These are phyloP conservation scores for Magnusiomyces sp. DNA, from an alignment of 1,139 yeast genomes.

Conservation along the genomic window DNA sequence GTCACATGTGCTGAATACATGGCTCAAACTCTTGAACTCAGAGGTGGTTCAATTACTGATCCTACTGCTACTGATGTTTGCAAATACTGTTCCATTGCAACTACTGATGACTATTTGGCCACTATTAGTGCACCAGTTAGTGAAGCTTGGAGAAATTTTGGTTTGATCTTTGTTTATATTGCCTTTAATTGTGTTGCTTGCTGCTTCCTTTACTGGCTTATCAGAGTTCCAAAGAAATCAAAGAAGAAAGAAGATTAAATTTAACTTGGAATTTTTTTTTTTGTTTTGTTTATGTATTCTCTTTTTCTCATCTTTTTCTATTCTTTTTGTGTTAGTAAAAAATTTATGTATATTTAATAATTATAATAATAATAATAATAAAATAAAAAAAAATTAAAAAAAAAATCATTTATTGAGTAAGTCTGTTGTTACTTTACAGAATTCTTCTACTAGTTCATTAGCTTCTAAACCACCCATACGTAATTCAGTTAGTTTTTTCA, in stretches of 20 bases:
- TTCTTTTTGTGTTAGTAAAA: neutral
- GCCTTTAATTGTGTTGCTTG: slow-evolving; percentile 46
- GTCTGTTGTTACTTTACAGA: slow-evolving; percentile 23
- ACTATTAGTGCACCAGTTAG: slow-evolving; percentile 39
- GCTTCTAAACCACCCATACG: slow-evolving; percentile 57
- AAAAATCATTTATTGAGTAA: neutral
- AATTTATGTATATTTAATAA: too few species aligned
- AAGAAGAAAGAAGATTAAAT: slow-evolving; percentile 2
- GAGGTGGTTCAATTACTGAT: slow-evolving; percentile 47
- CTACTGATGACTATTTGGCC: slow-evolving; percentile 46
- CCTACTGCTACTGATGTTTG: slow-evolving; percentile 47
- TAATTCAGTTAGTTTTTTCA: slow-evolving; percentile 50
- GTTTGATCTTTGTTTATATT: slow-evolving; percentile 44
- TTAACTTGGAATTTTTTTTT: neutral
- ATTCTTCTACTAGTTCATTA: slow-evolving; percentile 59
- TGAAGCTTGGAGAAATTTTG: slow-evolving; percentile 53
- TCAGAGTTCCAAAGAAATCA: slow-evolving; percentile 53
- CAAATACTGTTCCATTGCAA: slow-evolving; percentile 46
- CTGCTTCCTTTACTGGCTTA: slow-evolving; percentile 57
- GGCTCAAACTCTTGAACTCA: slow-evolving; percentile 31
- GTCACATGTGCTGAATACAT: slow-evolving; percentile 50
- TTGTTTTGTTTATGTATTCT: neutral
- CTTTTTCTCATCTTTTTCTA: neutral
- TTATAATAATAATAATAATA: too few species aligned
- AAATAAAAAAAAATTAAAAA: too few species aligned